Evolutionary conservation across 2,329 filamentous ascomycete genomes (phyloP), one percentile per base, ranked within the genome.

Genomic region (Trichoderma atrobrunneum): DNA sequence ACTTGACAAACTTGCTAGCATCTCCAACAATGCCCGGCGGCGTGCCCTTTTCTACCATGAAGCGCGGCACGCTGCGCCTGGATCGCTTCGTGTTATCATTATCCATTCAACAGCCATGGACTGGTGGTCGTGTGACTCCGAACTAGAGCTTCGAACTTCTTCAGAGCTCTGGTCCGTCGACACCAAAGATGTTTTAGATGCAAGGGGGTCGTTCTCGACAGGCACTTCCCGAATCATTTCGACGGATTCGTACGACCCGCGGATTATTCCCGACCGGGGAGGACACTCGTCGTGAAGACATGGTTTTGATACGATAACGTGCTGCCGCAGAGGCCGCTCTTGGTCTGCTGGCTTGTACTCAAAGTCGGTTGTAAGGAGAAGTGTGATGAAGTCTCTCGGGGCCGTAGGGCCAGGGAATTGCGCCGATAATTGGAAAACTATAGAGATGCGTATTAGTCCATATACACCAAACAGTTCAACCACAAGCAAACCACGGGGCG

Each of bases 321-420:
- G 97, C 78, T 95, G 92, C 74, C 92, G 89, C 81, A 81, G 34
- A 5, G 73, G 72, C 3, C 8, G 81, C 34, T 89, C 87, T 43
- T 75, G 77, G 14, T 64, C 72, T 1, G 67, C 60, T 6, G 63
- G 57, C 28, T 74, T 72, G 2, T 85, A 82, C 56, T 83, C 84
- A 56, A 87, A 84, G 56, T 87, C 86, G 57, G 91, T 93, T 26
- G 90, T 93, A 56, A 97, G 82, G 57, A 96, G 86, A 73, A 97
- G 82, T 5, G 93, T 92, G 66, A 97, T 89, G 80, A 98, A 98
- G 78, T 98, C 95, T 80, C 95, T 86, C 0, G 95, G 92, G 2
- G 94, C 90, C 0, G 93, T 96, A 4, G 95, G 95, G 0, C 93
- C 93, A 0, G 95, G 94, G 76, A 98, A 98, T 79, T 96, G 92